These are phyloP conservation scores for Pharnaceum exiguum DNA, from an alignment of 148 eudicot genomes.

Conservation along the genomic window DNA sequence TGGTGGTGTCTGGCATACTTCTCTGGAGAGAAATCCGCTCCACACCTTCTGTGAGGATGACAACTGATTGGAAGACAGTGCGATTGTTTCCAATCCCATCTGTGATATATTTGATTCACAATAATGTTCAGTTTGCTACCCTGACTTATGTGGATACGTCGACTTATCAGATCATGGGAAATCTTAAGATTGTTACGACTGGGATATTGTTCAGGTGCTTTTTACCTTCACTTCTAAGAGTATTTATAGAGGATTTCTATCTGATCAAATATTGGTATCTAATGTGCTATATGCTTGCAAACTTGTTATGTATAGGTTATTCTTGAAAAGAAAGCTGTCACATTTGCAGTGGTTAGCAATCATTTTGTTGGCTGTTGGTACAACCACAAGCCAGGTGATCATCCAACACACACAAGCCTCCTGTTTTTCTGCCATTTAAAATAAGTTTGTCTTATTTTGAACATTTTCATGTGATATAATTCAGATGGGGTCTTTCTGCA, in stretches of 20 bases:
- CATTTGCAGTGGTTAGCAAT: slow-evolving; percentile 98
- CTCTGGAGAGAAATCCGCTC: slow-evolving; percentile 70
- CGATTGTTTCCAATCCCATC: slow-evolving; percentile 93
- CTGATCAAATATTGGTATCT: too few species aligned
- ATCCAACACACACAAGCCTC: background rate
- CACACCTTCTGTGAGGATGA: slow-evolving; percentile 76
- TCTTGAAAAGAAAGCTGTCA: slow-evolving; percentile 78
- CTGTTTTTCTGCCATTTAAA: background rate
- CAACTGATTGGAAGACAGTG: slow-evolving; percentile 86
- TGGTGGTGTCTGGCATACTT: slow-evolving; percentile 63
- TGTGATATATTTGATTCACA: slow-evolving; percentile 86
- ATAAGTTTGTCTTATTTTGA: too few species aligned
- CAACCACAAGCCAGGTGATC: slow-evolving; percentile 96
- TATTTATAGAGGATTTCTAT: too few species aligned
- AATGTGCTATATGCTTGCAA: too few species aligned
- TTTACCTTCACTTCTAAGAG: too few species aligned
- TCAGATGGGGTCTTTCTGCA: too few species aligned
- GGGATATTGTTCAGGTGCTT: slow-evolving; percentile 85
- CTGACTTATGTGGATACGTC: slow-evolving; percentile 93
- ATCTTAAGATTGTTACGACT: slow-evolving; percentile 94
- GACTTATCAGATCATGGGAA: slow-evolving; percentile 95
- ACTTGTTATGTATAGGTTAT: slow-evolving; percentile 43
- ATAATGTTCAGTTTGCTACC: slow-evolving; percentile 97
- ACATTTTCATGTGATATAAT: too few species aligned
- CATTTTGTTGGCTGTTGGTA: slow-evolving; percentile 82